These are phyloP conservation scores for Forsythia suspensa DNA, from an alignment of 257 asterid genomes.

Conservation along the genomic window DNA sequence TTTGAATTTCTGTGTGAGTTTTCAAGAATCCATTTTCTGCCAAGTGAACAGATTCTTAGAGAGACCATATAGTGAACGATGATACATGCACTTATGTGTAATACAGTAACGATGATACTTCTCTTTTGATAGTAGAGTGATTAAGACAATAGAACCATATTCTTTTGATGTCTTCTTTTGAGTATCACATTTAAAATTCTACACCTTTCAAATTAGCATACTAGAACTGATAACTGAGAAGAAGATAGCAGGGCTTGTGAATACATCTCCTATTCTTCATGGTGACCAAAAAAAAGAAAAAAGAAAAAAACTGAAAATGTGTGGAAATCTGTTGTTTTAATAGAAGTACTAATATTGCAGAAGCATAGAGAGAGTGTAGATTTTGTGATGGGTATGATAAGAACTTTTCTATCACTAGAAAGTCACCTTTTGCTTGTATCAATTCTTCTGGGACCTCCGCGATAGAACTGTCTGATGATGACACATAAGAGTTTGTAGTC, in stretches of 20 bases:
- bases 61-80: slow-evolving; percentile 4
- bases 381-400: slow-evolving; percentile 2
- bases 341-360: not conserved
- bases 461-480: not conserved
- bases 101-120: not conserved
- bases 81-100: not conserved
- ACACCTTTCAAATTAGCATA: not conserved
- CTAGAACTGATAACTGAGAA: not conserved
- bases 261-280: not conserved
- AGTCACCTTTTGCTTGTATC: not conserved
- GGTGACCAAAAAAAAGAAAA: not conserved
- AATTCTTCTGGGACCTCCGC: not conserved
- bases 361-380: not conserved
- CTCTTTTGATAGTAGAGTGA: not conserved
- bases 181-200: not conserved
- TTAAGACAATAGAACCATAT: not conserved
- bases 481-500: not conserved
- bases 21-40: not conserved
- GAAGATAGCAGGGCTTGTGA: not conserved
- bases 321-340: not conserved
- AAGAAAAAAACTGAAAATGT: not conserved
- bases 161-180: not conserved
- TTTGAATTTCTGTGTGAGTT: not conserved
- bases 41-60: not conserved
- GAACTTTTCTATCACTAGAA: not conserved